These are phyloP conservation scores for Delphinella strobiligena DNA, from an alignment of 2,329 filamentous ascomycete species.

Conservation along the genomic window DNA sequence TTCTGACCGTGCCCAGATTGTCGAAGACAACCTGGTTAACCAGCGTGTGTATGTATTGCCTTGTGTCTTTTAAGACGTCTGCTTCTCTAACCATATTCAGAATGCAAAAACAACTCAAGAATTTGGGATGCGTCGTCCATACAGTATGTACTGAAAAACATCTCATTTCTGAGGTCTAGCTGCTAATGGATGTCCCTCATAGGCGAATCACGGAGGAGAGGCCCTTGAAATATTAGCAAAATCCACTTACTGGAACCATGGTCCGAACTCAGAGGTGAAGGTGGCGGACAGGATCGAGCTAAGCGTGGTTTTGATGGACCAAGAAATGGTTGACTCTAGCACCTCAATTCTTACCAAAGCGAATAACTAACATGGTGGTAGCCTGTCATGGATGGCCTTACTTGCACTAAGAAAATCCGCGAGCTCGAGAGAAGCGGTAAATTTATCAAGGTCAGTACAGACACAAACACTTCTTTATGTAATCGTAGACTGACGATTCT, in stretches of 20 bases:
- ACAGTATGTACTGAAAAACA: slow-evolving; percentile 26
- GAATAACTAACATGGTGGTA: slow-evolving; percentile 28
- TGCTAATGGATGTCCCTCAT: slow-evolving; percentile 22
- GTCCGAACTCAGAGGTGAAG: slow-evolving; percentile 4
- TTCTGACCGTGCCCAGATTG: slow-evolving; percentile 19
- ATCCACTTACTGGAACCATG: slow-evolving; percentile 29
- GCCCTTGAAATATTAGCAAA: slow-evolving; percentile 31
- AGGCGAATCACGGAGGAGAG: slow-evolving; percentile 35
- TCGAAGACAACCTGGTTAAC: slow-evolving; percentile 35
- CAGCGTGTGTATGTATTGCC: too few species aligned
- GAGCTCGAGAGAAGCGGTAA: slow-evolving; percentile 52
- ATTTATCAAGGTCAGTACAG: slow-evolving; percentile 27
- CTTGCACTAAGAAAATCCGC: slow-evolving; percentile 57
- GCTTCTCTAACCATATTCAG: too few species aligned
- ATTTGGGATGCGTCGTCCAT: slow-evolving; percentile 32
- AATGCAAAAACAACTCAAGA: slow-evolving; percentile 37
- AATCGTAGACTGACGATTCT: too few species aligned
- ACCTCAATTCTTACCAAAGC: neutral
- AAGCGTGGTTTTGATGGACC: slow-evolving; percentile 58
- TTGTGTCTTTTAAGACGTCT: too few species aligned
- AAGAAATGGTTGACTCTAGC: slow-evolving; percentile 45
- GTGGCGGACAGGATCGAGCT: slow-evolving; percentile 7
- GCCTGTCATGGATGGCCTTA: slow-evolving; percentile 73
- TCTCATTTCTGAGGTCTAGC: slow-evolving; percentile 37
- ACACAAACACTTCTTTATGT: too few species aligned